Percentiles rank a stretch among this genome's conserved stretches.
phyloP scores from a whole-genome alignment of 345 rosid species.

The Sonneratia caseolaris region DNA sequence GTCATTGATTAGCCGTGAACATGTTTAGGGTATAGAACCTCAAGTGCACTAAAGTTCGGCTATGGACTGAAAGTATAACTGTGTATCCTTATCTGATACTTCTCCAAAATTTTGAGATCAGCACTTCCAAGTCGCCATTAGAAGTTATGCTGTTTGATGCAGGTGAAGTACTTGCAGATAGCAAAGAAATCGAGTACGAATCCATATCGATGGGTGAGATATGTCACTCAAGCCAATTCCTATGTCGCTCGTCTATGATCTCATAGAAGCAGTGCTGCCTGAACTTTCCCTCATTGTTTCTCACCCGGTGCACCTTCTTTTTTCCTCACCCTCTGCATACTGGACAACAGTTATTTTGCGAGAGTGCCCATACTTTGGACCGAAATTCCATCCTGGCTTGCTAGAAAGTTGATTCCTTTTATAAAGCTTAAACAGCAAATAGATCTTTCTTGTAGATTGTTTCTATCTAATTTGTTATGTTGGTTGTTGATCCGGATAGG shows the following conservation, averaged over 20 bases:
- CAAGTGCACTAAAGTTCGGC: background rate
- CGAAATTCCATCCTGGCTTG: background rate
- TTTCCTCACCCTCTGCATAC: background rate
- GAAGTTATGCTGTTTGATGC: slow-evolving; percentile 18
- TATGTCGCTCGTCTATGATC: slow-evolving; percentile 77
- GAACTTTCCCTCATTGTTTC: background rate
- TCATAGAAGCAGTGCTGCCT: background rate
- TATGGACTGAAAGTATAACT: background rate
- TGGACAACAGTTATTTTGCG: background rate
- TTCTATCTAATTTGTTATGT: background rate
- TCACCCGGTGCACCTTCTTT: background rate
- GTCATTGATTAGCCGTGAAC: no score
- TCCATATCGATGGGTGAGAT: slow-evolving; percentile 99
- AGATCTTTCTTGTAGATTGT: background rate
- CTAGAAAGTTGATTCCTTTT: slow-evolving; percentile 1
- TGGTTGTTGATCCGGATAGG: no score
- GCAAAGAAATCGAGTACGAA: slow-evolving; percentile 78
- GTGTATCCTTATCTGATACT: background rate
- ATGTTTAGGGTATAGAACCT: no score
- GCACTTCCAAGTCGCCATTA: background rate
- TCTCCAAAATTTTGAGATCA: background rate
- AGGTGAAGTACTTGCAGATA: slow-evolving; percentile 98
- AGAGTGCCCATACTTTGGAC: background rate
- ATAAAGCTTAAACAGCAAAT: background rate
- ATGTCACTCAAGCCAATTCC: slow-evolving; percentile 95